Conservation (phyloP, 139 green algal genomes). For the Chlamydomonas urium region DNA sequence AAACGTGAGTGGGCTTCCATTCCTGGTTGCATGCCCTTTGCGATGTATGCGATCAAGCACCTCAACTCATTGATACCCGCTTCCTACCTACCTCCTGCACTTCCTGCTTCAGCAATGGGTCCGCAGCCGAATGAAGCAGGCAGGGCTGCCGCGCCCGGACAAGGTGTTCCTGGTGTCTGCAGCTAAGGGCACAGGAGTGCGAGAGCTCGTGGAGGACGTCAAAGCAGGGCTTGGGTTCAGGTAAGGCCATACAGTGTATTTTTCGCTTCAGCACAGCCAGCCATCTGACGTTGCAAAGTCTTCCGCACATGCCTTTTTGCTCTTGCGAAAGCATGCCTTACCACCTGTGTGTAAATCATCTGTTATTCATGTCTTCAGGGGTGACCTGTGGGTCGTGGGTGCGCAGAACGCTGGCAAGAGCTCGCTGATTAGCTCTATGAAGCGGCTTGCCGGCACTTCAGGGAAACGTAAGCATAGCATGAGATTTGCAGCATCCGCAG, state of each 20-base stretch:
- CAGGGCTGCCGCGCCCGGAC: constrained; percentile 43
- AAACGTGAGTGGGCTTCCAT: constrained; percentile 41
- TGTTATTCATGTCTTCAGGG: constrained; percentile 25
- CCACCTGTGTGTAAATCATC: not conserved
- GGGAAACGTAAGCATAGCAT: constrained; percentile 17
- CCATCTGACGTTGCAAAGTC: not conserved
- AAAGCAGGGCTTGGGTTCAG: constrained; percentile 27
- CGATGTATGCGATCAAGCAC: not conserved
- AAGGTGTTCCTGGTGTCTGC: constrained; percentile 52
- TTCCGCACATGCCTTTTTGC: no score
- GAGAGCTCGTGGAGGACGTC: constrained; percentile 33
- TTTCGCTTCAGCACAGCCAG: not conserved
- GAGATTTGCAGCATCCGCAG: no score
- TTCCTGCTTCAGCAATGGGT: constrained; percentile 55
- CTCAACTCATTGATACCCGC: not conserved
- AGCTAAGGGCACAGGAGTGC: constrained; percentile 36
- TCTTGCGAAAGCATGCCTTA: not conserved
- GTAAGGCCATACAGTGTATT: not conserved
- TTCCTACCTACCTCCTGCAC: not conserved
- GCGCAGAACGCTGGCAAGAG: constrained; percentile 90
- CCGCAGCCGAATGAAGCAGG: constrained; percentile 42
- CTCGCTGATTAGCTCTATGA: constrained; percentile 91
- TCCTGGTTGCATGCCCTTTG: no score
- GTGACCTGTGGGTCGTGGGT: constrained; percentile 93
- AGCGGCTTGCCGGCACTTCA: constrained; percentile 44